Evolutionary conservation across 2,329 filamentous ascomycete species (phyloP), one percentile per base, ranked within the genome.

Genomic region (Zasmidium angulare): DNA sequence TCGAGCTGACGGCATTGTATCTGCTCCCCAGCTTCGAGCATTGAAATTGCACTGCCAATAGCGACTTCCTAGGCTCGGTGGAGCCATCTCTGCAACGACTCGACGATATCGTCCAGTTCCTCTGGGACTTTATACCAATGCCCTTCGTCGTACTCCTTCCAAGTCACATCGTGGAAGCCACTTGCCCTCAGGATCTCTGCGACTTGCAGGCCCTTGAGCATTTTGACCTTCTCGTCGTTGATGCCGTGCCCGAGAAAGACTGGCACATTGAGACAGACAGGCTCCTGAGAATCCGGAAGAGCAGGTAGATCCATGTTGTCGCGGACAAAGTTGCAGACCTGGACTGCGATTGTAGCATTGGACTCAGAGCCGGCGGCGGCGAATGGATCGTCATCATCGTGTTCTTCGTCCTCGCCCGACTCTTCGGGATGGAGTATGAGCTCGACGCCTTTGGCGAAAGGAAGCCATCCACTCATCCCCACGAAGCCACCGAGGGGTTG

Each of bases 391-490:
- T 53, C 54, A 22, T 50, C 48, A 10, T 53, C 53, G 49, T 7
- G 7, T 7, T 36, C 14, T 14, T 36, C 36, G 12, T 19, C 36
- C 3, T 43, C 36, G 36, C 11, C 14, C 11, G 12, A 17, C 3
- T 43, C 53, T 24, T 23, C 11, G 2, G 21, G 50, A 20, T 55
- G 14, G 19, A 61, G 29, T 19, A 55, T 46, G 2, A 31, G 21
- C 43, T 52, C 51, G 4, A 62, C 59, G 10, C 20, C 46, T 22
- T 53, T 48, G 17, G 24, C 47, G 31, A 50, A 55, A 17, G 60
- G 57, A 17, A 63, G 53, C 60, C 60, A 63, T n/a, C 60, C 55
- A 49, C 60, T 60, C 57, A 63, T 63, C 7, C 60, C 60, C 12
- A 63, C 51, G 22, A 55, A 60, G n/a, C 50, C 60, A 12, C 53